Percentiles rank a stretch among this genome's conserved stretches.
These are phyloP conservation scores for Catunica adiposa DNA, from an alignment of 2,329 filamentous ascomycete genomes.

Conservation along the genomic window DNA sequence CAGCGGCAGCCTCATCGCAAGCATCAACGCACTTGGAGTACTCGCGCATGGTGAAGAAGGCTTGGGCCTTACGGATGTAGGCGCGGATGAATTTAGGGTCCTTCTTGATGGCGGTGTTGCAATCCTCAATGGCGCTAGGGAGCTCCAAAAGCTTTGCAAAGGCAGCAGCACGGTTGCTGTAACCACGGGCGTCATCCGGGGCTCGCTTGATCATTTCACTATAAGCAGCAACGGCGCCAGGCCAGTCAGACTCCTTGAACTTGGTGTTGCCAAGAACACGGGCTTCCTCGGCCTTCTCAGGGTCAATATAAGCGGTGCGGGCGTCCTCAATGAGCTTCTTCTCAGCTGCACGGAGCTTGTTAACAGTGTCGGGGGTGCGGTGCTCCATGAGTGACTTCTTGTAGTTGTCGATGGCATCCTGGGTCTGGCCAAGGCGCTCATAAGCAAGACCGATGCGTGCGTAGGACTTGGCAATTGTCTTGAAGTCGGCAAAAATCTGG, in stretches of 20 bases:
- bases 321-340: constrained; percentile 66
- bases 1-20: constrained; percentile 60
- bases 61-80: constrained; percentile 91
- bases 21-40: constrained; percentile 89
- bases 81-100: constrained; percentile 88
- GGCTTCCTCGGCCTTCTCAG: constrained; percentile 84
- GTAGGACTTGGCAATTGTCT: constrained; percentile 95
- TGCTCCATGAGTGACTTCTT: constrained; percentile 91
- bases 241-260: constrained; percentile 95
- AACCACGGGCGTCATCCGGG: constrained; percentile 81
- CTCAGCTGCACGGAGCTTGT: constrained; percentile 81
- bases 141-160: constrained; percentile 95
- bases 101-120: constrained; percentile 75
- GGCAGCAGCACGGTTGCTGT: constrained; percentile 91
- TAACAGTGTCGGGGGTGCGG: constrained; percentile 82
- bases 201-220: constrained; percentile 93
- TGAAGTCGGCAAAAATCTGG: constrained; percentile 85
- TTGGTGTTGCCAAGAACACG: constrained; percentile 89
- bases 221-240: constrained; percentile 85
- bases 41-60: constrained; percentile 93
- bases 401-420: constrained; percentile 73
- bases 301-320: constrained; percentile 69
- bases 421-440: constrained; percentile 71
- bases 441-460: constrained; percentile 87
- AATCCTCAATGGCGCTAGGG: constrained; percentile 84